Evolutionary conservation across 352 stramenopile species (phyloP), one percentile per base, ranked within the genome.

Genomic region (Globisporangium carolinianum): DNA sequence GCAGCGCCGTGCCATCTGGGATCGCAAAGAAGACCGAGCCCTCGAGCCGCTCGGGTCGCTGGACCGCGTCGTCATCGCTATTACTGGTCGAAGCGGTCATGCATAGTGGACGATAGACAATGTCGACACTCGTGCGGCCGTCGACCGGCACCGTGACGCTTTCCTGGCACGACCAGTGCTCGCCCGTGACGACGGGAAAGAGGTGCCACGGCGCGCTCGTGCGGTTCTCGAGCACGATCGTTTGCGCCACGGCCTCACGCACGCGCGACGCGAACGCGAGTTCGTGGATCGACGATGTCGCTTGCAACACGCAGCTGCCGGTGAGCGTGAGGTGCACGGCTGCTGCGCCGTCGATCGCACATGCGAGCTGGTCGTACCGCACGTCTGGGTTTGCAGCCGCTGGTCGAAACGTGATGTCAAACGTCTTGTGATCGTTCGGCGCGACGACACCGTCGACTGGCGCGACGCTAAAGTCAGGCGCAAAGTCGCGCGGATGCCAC

Each of bases 381-480:
- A 98, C 83, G 59, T 98, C 93, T 17, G 86, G 68, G 51, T 95
- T 83, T 9, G 95, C 73, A 6, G 58, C 59, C 0, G 58, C 51
- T 0, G 93, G 93, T 51, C 89, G 87, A 64, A 98, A 98, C 5
- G 83, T 90, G 35, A 98, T 75, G 18, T 98, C 92, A 41, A 98
- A 79, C 4, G 72, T 75, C 55, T 95, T 90, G 61, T 97, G 83
- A 51, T 85, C 72, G 45, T 94, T 87, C 6, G 93, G 86, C 7
- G 79, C 67, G 17, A 98, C 60, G 18, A 91, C 73, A 8, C 91
- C 93, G 49, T 97, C 86, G 0, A 72, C 38, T 0, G 93, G 93
- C 0, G 80, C 66, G 4, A 98, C 82, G 0, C 59, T 55, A 58
- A 98, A 97, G 50, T 97, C 77, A 1, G 78, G 72, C 1, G 71